Evolutionary conservation across 331 rosid genomes (phyloP), one percentile per base, ranked within the genome.

Genomic region (Telfairia occidentalis): DNA sequence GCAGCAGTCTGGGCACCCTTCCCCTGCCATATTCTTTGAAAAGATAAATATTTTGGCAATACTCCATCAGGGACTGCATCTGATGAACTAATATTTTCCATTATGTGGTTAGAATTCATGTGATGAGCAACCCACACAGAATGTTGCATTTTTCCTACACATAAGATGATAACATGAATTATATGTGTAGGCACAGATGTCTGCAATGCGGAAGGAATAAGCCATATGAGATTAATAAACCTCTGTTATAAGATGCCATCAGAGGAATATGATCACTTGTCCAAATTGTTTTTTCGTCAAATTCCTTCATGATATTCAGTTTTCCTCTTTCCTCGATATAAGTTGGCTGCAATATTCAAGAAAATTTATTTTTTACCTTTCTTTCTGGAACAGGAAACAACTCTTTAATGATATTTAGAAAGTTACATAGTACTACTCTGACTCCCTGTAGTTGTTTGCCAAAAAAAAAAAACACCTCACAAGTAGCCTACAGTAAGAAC

Each of bases 241-340:
- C 98, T 91, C 87, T 85, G 67, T 91, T 89, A 79, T 89, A 94
- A 18, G 98, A 91, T 81, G 92, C 98, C 97, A 94, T 91, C 26
- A 94, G 89, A 50, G 98, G 98, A 75, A 89, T 85, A 77, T 61
- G 95, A 59, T 88, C 97, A 84, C 96, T 91, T 55, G 98, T 88
- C 98, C 98, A 94, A 70, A 94, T 94, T 84, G 98, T 94, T 86
- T 87, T 85, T 86, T 94, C 98, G 43, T 94, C 97, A 72, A 86
- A 89, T 82, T 89, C 96, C 88, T 91, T 94, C 98, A 91, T 91
- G 65, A 89, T 71, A 86, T 82, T 89, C 76, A 81, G 78, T 66
- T 94, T 91, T 75, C 97, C 97, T 82, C 97, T 87, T 78, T 94
- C 98, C 87, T 94, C 95, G 59, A 89, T 81, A 81, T 83, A 88